Base-by-base conservation (phyloP, 306 rosid genomes). In the Cucurbita pepo region DNA sequence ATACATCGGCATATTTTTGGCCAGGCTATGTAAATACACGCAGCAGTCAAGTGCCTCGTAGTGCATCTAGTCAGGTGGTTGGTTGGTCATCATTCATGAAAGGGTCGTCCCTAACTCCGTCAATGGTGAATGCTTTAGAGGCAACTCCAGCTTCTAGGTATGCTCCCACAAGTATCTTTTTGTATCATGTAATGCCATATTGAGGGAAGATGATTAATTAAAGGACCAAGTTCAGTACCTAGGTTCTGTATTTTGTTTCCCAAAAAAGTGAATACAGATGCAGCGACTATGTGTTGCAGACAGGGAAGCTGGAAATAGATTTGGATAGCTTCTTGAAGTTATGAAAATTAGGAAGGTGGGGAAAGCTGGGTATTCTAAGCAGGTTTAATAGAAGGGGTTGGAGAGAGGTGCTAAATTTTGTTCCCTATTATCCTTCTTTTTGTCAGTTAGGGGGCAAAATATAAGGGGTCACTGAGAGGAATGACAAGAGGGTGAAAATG, bases 91-190 rank as follows among this genome's bases (percentile, higher is more conserved):
- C 95, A 47, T 73, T 89, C 80, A 81, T 94, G 90, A 91, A 86
- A 77, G 98, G 98, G 45, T 82, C 94, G 19, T 79, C 85, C 71
- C 83, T 94, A 78, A 88, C 89, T 80, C 83, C 86, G 69, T 59
- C 83, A 51, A 72, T 94, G 85, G 88, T 85, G 48, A 81, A 82
- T 69, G 86, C 82, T 80, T 83, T 94, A 78, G 83, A 81, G 79
- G 86, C 88, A 66, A 87, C 94, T 76, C 97, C 97, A 57, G 97
- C 98, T 83, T 86, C 96, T 82, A 87, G 97, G 98, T 90, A 90
- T 79, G 82, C 80, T 83, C 76, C 65, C 16, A 13, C 25, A 66
- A 19, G 53, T 8, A 10, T 64, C 18, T 81, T 80, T 77, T 67
- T 80, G 78, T 71, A 69, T 59, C 41, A 45, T 66, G 40, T 64